These are phyloP conservation scores for Blakeslea trispora DNA, from an alignment of 371 early-diverging fungal genomes.

Conservation along the genomic window DNA sequence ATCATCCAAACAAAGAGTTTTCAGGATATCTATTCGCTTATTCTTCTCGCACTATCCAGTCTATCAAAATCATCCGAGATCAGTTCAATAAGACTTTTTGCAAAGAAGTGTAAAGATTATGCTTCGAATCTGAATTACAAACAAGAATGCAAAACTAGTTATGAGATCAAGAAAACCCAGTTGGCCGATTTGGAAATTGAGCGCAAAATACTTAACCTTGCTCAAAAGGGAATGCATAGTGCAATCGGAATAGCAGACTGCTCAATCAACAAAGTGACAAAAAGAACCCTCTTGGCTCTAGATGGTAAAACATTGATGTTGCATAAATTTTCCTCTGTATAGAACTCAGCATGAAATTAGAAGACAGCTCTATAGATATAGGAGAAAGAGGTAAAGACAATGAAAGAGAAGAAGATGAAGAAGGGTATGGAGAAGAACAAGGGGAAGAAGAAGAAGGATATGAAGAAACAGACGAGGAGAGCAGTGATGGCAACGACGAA, in stretches of 20 bases:
- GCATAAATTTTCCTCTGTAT: conserved; percentile 5
- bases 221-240: conserved; percentile 11
- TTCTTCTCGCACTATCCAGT: conserved; percentile 2
- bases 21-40: conserved; percentile 8
- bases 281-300: conserved; percentile 8
- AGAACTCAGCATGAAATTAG: conserved; percentile 9
- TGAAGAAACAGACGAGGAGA: conserved; percentile 2
- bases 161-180: conserved; percentile 10
- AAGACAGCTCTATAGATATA: conserved; percentile 9
- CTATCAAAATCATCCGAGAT: conserved; percentile 7
- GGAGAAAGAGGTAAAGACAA: conserved; percentile 5
- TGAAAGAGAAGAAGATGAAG: conserved; percentile 2
- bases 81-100: conserved; percentile 8
- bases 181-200: conserved; percentile 11
- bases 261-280: conserved; percentile 8
- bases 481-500: conserved; percentile 6
- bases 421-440: too few species aligned
- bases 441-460: too few species aligned
- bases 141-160: conserved; percentile 10
- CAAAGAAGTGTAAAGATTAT: conserved; percentile 13
- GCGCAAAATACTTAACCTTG: conserved; percentile 11
- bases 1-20: conserved; percentile 10
- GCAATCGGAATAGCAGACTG: conserved; percentile 6
- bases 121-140: conserved; percentile 1
- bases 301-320: conserved; percentile 5